Conservation (phyloP, 495 filamentous ascomycete species). For the Terfezia claveryi region DNA sequence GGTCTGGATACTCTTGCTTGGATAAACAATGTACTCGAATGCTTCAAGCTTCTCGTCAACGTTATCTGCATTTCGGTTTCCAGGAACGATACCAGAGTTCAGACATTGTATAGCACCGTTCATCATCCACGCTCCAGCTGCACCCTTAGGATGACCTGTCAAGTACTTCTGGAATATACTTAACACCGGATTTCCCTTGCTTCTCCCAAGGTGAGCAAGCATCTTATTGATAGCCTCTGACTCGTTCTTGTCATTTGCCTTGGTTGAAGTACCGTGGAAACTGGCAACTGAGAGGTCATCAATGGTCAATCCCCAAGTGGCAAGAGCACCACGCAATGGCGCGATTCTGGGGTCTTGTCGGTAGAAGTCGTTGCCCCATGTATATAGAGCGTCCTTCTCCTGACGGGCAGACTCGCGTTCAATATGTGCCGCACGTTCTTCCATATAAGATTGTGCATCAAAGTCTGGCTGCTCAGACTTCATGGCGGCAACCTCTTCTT, state of each 20-base stretch:
- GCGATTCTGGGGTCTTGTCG: slow-evolving; percentile 83
- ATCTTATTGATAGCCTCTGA: slow-evolving; percentile 95
- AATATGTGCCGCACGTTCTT: slow-evolving; percentile 67
- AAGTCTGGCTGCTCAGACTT: slow-evolving; percentile 52
- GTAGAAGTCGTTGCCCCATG: slow-evolving; percentile 96
- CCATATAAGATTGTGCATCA: slow-evolving; percentile 62
- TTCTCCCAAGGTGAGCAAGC: slow-evolving; percentile 77
- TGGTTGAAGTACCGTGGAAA: slow-evolving; percentile 96
- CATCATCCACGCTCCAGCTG: slow-evolving; percentile 98
- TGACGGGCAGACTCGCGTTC: slow-evolving; percentile 73
- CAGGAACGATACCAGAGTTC: slow-evolving; percentile 79
- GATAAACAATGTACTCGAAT: slow-evolving; percentile 95
- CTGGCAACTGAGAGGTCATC: slow-evolving; percentile 89
- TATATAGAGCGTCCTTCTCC: slow-evolving; percentile 74
- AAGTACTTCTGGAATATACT: slow-evolving; percentile 99
- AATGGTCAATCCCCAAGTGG: slow-evolving; percentile 93
- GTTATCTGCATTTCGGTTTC: slow-evolving; percentile 96
- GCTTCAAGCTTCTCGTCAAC: slow-evolving; percentile 89
- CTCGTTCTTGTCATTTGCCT: slow-evolving; percentile 99
- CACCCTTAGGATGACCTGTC: slow-evolving; percentile 97
- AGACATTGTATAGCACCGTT: slow-evolving; percentile 92
- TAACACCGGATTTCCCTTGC: slow-evolving; percentile 85
- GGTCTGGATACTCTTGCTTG: slow-evolving; percentile 83
- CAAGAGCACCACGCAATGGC: slow-evolving; percentile 79
- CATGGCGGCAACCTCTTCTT: slow-evolving; percentile 79